phyloP scores from a whole-genome alignment of 768 basidiomycete species.

The Amanita pallidorosea region DNA sequence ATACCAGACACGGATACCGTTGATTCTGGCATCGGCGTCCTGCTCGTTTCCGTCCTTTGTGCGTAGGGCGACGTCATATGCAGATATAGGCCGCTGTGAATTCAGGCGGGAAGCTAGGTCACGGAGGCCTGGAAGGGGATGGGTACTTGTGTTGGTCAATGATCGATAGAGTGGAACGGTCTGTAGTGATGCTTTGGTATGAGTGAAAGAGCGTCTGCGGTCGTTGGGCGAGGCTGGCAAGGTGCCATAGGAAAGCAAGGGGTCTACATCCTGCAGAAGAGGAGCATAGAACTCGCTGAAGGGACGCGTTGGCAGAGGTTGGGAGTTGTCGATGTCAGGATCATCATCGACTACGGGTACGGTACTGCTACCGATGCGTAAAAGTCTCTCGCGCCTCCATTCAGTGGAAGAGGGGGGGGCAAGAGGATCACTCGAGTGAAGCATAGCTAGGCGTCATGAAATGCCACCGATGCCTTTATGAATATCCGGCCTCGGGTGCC shows the following conservation, averaged over 20 bases:
- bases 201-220: constrained; percentile 17
- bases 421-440: constrained; percentile 18
- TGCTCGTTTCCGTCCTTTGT: constrained; percentile 27
- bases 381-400: constrained; percentile 51
- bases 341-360: neutral
- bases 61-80: constrained; percentile 51
- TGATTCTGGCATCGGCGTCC: constrained; percentile 55
- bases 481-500: too few relatives aligned
- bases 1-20: constrained; percentile 88
- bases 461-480: too few relatives aligned
- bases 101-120: constrained; percentile 30
- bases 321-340: neutral
- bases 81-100: constrained; percentile 55
- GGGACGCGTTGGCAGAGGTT: neutral
- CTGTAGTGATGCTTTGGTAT: constrained; percentile 28
- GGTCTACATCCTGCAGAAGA: constrained; percentile 21
- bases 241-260: constrained; percentile 45
- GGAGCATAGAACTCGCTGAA: constrained; percentile 24
- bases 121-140: constrained; percentile 26
- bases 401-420: constrained; percentile 44
- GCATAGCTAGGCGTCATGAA: neutral
- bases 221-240: constrained; percentile 21
- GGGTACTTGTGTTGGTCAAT: constrained; percentile 24
- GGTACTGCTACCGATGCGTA: constrained; percentile 36
- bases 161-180: constrained; percentile 23